Percentiles rank a stretch among this genome's conserved stretches.
Conservation (phyloP, 2,329 filamentous ascomycete genomes). For the Cladorrhinum sp. region DNA sequence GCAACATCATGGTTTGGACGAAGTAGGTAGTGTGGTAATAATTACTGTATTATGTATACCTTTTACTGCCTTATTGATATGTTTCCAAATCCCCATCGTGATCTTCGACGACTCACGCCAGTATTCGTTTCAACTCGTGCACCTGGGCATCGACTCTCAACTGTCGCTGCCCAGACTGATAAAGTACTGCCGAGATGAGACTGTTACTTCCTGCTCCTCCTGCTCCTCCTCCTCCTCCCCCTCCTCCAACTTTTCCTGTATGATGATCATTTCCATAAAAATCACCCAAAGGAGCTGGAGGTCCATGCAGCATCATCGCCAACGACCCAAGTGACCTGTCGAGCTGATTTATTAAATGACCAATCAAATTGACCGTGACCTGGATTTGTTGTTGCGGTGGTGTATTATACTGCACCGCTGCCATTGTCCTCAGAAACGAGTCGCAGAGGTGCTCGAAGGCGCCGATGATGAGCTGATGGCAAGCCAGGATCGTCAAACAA, state of each 20-base stretch:
- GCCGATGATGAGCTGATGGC: slow-evolving; percentile 18
- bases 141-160: not conserved
- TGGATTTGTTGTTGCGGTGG: slow-evolving; percentile 11
- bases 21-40: too few species aligned
- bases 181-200: not conserved
- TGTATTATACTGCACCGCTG: slow-evolving; percentile 4
- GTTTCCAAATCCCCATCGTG: too few species aligned
- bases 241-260: too few species aligned
- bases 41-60: too few species aligned
- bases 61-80: too few species aligned
- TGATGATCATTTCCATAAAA: too few species aligned
- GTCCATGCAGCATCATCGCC: not conserved
- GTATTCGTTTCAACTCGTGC: not conserved
- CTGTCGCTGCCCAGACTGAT: not conserved
- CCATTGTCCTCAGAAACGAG: not conserved
- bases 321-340: slow-evolving; percentile 8
- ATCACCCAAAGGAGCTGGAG: not conserved
- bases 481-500: slow-evolving; percentile 11
- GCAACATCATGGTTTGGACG: too few species aligned
- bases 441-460: slow-evolving; percentile 15
- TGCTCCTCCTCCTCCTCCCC: too few species aligned
- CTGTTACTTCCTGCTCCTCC: not conserved
- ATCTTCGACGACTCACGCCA: too few species aligned
- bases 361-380: slow-evolving; percentile 13
- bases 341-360: slow-evolving; percentile 14